Evolutionary conservation across 2,329 filamentous ascomycete species (phyloP), one percentile per base, ranked within the genome.

Genomic region (Trichophyton verrucosum): DNA sequence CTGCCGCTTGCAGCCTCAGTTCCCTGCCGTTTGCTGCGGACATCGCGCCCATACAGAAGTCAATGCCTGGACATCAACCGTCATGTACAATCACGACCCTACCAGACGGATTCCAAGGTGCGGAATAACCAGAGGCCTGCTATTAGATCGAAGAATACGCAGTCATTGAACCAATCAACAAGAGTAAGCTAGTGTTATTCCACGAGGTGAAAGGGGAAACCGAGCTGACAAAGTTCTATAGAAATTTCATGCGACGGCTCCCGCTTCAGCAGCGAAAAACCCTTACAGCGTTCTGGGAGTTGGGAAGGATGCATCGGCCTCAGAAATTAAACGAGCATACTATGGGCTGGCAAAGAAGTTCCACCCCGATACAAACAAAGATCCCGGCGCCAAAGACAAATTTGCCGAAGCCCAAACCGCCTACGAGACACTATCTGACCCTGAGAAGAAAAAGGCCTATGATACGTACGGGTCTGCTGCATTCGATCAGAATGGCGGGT

Each of bases 281-380:
- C 94, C 94, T 0, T 99, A 99, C 75, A 83, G 85, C 65, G 82
- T 88, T 3, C 85, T 99, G 30, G 94, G 94, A 13, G 89, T 99
- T 33, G 80, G 80, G 69, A 95, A 92, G 73, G 81, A 76, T 64
- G 89, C 94, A n/a, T 86, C 89, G 1, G 78, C 90, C 2, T 79
- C 84, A 62, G 92, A 97, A 40, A 97, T 99, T 73, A 99, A 99
- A 74, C 97, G 96, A 74, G 91, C 94, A 2, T 99, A 99, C 78
- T 99, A 99, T 72, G 89, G 91, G 58, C 80, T 97, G 62, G 94
- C 94, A 20, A 99, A 99, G 76, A 99, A 97, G 71, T 99, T 85
- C 72, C 94, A 99, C 70, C 94, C 94, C 7, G 94, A 99, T 73
- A 97, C 94, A 40, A 99, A 97, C 80, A 97, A 97, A 74, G 94